phyloP scores from a whole-genome alignment of 2,329 filamentous ascomycete species.

The Didymella exigua region DNA sequence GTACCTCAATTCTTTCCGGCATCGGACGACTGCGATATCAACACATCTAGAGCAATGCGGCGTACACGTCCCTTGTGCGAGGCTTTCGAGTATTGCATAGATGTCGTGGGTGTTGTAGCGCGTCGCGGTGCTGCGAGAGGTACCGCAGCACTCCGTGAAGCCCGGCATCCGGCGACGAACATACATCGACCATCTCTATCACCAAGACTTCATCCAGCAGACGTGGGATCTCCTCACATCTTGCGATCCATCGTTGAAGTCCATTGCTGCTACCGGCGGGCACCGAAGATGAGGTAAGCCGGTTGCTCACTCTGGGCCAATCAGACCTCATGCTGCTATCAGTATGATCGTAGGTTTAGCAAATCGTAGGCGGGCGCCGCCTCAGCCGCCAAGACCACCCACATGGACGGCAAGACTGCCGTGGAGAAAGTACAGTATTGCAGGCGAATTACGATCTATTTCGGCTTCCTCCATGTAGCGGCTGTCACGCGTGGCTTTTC shows the following conservation, averaged over 20 bases:
- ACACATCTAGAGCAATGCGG: background rate
- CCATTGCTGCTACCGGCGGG: conserved; percentile 36
- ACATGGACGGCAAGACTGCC: conserved; percentile 23
- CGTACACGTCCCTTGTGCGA: background rate
- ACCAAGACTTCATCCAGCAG: conserved; percentile 18
- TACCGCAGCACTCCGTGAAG: conserved; percentile 15
- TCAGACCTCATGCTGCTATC: conserved; percentile 33
- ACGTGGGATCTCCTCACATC: conserved; percentile 30
- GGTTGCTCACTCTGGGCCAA: conserved; percentile 25
- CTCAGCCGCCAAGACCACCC: conserved; percentile 23
- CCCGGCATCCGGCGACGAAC: conserved; percentile 39
- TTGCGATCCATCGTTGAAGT: conserved; percentile 5
- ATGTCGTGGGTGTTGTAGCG: background rate
- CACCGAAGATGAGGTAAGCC: conserved; percentile 36
- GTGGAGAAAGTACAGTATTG: conserved; percentile 32
- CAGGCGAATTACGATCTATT: conserved; percentile 35
- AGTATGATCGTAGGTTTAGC: conserved; percentile 35
- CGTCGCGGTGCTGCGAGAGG: background rate
- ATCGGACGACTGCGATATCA: conserved; percentile 5
- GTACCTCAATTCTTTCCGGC: background rate
- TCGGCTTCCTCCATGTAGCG: conserved; percentile 40
- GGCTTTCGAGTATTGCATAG: background rate
- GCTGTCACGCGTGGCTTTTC: conserved; percentile 24
- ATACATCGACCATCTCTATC: conserved; percentile 28
- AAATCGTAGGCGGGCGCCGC: conserved; percentile 33